Base-by-base conservation (phyloP, 129 eudicot genomes). In the Flaveria trinervia region DNA sequence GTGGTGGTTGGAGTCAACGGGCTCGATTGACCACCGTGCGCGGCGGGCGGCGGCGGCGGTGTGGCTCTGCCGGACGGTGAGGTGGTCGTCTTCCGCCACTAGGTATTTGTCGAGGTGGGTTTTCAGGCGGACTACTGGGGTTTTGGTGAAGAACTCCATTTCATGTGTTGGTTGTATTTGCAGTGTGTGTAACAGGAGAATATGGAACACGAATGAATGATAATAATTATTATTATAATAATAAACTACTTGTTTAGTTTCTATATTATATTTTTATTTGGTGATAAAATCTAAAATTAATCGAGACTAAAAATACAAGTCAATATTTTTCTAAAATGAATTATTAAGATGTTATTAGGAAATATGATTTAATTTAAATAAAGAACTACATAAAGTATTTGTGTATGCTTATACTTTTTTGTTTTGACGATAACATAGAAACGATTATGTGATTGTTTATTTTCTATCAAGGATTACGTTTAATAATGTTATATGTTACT, bases 11-110 rank as follows among this genome's bases (percentile, higher is more conserved):
- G 73, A 74, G 28, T 92, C 92, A 26, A 86, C 92, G 39, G 64
- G 81, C 41, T 93, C 98, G 36, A 93, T 81, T 22, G 83, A 51
- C 98, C 98, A 93, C 60, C 92, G 90, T 1, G 96, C 89, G 17
- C 68, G 78, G 4, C 84, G 85, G 0, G 93, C 68, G 30, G 74
- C 76, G 0, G 73, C 78, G 26, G 88, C 95, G 71, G 77, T 69
- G 9, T 77, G 76, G 86, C 91, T 85, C 73, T 93, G 98, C 9
- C 96, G 92, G 79, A 89, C 89, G 68, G 84, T 84, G 9, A 49
- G 13, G 6, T 84, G 84, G 76, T 93, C 90, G 59, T 85, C 98
- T 51, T 77, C 93, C 70, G 97, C 97, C 5, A 88, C 80, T 5
- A 93, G 77, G 80, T 87, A 93, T 56, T 91, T 87, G 75, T 89